Evolutionary conservation across 345 rosid genomes (phyloP).

Genomic region (Gossypium anomalum): DNA sequence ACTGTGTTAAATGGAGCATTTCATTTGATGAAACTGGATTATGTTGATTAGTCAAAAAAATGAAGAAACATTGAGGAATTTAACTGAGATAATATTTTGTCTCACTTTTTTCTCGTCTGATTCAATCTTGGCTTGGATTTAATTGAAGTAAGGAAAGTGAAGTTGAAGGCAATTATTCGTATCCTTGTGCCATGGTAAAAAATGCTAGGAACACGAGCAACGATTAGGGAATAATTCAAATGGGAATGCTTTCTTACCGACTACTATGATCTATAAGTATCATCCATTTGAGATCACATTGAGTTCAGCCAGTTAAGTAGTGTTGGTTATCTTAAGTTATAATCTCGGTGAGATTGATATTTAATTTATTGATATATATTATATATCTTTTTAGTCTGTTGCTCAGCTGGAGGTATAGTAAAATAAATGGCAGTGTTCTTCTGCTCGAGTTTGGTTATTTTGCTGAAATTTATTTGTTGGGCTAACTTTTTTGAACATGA

Average conservation of each 20-base stretch:
- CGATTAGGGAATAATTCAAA: slow-evolving; percentile 7
- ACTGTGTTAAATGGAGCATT: neutral
- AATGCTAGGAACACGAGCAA: neutral
- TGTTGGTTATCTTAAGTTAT: neutral
- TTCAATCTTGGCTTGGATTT: neutral
- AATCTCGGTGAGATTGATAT: neutral
- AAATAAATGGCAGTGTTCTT: neutral
- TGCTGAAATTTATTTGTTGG: neutral
- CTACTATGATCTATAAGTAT: neutral
- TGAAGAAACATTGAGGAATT: neutral
- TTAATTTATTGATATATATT: neutral
- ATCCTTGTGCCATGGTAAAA: neutral
- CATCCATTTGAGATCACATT: neutral
- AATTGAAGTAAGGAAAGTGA: neutral
- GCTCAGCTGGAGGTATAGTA: neutral
- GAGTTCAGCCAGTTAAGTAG: slow-evolving; percentile 1
- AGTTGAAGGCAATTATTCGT: neutral
- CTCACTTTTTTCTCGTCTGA: neutral
- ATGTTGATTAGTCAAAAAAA: neutral
- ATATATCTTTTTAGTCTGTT: neutral
- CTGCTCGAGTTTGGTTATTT: neutral
- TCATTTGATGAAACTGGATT: slow-evolving; percentile 8
- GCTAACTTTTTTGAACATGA: neutral
- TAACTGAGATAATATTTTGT: neutral
- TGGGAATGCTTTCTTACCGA: slow-evolving; percentile 1